Percentiles rank a stretch among this genome's conserved stretches.
phyloP scores from a whole-genome alignment of 2,329 filamentous ascomycete species.

The Xylariaceae sp. region DNA sequence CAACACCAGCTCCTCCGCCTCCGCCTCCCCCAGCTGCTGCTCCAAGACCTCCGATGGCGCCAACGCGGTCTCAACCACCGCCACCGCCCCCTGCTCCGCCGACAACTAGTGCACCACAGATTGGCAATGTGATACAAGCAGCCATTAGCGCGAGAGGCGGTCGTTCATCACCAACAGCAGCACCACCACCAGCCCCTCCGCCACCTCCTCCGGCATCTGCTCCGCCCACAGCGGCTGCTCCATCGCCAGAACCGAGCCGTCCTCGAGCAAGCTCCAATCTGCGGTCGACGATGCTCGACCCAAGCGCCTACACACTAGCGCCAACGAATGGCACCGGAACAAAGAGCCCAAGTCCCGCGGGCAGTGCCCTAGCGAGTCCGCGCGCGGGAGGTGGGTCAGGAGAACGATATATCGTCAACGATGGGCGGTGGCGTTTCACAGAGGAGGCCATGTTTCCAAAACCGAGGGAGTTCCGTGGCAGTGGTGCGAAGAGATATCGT shows the following conservation, averaged over 20 bases:
- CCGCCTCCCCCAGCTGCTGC: conserved; percentile 26
- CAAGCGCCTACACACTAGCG: conserved; percentile 71
- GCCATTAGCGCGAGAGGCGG: conserved; percentile 37
- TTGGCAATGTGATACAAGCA: conserved; percentile 40
- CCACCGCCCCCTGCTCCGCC: conserved; percentile 34
- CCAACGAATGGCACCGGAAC: conserved; percentile 53
- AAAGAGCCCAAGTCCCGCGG: conserved; percentile 47
- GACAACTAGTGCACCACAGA: conserved; percentile 25
- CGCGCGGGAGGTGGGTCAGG: conserved; percentile 20
- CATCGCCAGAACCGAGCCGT: conserved; percentile 33
- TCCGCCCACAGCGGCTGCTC: conserved; percentile 41
- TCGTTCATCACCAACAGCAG: conserved; percentile 34
- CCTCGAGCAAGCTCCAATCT: conserved; percentile 45
- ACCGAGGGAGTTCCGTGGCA: conserved; percentile 74
- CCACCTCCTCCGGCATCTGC: conserved; percentile 39
- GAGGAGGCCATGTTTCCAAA: conserved; percentile 79
- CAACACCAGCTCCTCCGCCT: conserved; percentile 42
- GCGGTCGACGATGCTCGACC: conserved; percentile 65
- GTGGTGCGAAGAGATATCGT: conserved; percentile 71
- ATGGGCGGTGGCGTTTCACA: conserved; percentile 83
- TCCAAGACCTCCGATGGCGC: conserved; percentile 22
- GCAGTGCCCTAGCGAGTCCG: conserved; percentile 32
- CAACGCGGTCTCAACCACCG: conserved; percentile 36
- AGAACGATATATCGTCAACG: conserved; percentile 62
- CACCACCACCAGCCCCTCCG: conserved; percentile 39